These are phyloP conservation scores for Solanum peruvianum DNA, from an alignment of 257 asterid genomes.

Conservation along the genomic window DNA sequence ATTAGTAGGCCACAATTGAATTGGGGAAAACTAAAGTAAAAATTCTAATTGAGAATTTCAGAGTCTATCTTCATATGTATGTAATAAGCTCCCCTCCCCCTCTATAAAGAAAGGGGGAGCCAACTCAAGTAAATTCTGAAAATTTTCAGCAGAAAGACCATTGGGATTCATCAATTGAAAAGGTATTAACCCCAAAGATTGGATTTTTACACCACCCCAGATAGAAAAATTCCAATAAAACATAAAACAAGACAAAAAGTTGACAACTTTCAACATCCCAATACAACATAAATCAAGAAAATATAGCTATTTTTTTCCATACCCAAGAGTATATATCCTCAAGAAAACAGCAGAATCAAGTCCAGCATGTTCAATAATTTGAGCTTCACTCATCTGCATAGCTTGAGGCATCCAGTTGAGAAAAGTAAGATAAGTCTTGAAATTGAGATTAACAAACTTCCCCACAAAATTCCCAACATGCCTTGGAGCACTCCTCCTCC, in stretches of 20 bases:
- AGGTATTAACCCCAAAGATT: not conserved
- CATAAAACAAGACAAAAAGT: not conserved
- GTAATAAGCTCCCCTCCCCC: not conserved
- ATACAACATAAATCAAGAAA: not conserved
- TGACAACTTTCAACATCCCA: not conserved
- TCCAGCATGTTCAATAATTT: conserved; percentile 83
- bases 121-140: not conserved
- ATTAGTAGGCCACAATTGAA: not conserved
- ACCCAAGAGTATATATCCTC: conserved; percentile 94
- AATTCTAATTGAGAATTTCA: not conserved
- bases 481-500: conserved; percentile 63
- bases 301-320: not conserved
- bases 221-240: not conserved
- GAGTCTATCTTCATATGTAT: not conserved
- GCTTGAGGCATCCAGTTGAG: conserved; percentile 99
- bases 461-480: conserved; percentile 64
- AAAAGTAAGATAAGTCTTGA: conserved; percentile 73
- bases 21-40: not conserved
- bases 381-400: conserved; percentile 73
- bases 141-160: not conserved
- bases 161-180: not conserved
- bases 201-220: not conserved
- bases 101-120: not conserved
- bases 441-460: conserved; percentile 62
- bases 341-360: conserved; percentile 95